These are phyloP conservation scores for Coemansia biformis DNA, from an alignment of 192 early-diverging fungal genomes.

Conservation along the genomic window DNA sequence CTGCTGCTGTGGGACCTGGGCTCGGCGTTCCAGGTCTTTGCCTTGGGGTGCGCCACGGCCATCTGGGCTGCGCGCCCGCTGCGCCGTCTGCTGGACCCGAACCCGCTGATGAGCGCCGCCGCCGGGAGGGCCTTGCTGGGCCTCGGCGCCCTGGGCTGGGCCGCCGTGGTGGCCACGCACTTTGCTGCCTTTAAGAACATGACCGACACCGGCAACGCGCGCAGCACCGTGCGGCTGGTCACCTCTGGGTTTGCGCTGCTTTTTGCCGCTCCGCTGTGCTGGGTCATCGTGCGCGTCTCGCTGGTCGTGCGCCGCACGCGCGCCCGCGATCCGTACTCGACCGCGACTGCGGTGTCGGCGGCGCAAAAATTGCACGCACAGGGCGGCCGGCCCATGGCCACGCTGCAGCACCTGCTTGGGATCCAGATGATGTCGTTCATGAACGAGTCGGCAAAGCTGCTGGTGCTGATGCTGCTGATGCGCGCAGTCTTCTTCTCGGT, in stretches of 20 bases:
- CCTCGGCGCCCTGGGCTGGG: slow-evolving; percentile 13
- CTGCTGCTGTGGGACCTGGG: slow-evolving; percentile 42
- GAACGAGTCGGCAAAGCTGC: slow-evolving; percentile 8
- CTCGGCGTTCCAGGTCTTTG: slow-evolving; percentile 24
- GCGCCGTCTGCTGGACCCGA: slow-evolving; percentile 22
- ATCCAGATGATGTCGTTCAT: slow-evolving; percentile 34
- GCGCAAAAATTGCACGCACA: slow-evolving; percentile 15
- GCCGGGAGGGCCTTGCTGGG: slow-evolving; percentile 17
- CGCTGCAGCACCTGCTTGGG: slow-evolving; percentile 18
- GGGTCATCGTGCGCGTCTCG: slow-evolving; percentile 11
- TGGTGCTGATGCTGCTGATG: slow-evolving; percentile 21
- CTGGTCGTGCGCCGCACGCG: slow-evolving; percentile 16
- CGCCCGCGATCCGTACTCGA: slow-evolving; percentile 17
- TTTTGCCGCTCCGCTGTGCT: slow-evolving; percentile 16
- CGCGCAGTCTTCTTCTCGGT: slow-evolving; percentile 23
- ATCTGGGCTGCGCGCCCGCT: slow-evolving; percentile 24
- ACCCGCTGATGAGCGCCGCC: slow-evolving; percentile 11
- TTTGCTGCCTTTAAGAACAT: slow-evolving; percentile 12
- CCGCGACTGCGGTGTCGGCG: slow-evolving; percentile 19
- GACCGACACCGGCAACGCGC: slow-evolving; percentile 19
- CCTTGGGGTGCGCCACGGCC: slow-evolving; percentile 28
- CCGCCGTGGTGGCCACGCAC: slow-evolving; percentile 18
- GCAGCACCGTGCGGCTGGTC: slow-evolving; percentile 31
- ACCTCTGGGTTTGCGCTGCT: slow-evolving; percentile 12
- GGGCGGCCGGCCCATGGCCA: slow-evolving; percentile 18